Evolutionary conservation across 2,329 filamentous ascomycete genomes (phyloP).

Genomic region (Aspergillus tanneri): DNA sequence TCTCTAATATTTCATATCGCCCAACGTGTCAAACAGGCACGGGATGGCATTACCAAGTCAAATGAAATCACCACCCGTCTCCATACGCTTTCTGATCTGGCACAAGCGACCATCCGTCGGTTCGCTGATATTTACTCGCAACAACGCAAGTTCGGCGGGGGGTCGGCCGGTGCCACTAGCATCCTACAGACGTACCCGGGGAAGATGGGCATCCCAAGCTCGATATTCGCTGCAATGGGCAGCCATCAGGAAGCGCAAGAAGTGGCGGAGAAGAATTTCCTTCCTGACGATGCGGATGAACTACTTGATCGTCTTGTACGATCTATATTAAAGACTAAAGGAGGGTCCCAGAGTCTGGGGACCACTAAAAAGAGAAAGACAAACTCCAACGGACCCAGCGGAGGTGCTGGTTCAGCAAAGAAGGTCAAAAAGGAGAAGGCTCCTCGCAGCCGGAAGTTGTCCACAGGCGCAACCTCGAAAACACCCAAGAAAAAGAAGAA

Average conservation of each 20-base stretch:
- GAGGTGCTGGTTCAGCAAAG: conserved; percentile 26
- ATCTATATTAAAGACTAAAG: conserved; percentile 62
- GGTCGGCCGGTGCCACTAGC: conserved; percentile 36
- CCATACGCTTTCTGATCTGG: conserved; percentile 83
- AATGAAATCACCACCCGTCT: conserved; percentile 53
- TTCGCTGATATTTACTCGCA: conserved; percentile 86
- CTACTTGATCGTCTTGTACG: conserved; percentile 75
- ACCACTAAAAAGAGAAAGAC: conserved; percentile 45
- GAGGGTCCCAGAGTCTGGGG: conserved; percentile 28
- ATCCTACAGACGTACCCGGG: conserved; percentile 78
- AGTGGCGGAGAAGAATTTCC: conserved; percentile 81
- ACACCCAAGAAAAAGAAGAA: conserved; percentile 39
- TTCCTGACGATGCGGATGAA: conserved; percentile 74
- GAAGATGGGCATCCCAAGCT: conserved; percentile 76
- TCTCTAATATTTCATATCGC: conserved; percentile 88
- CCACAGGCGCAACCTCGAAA: conserved; percentile 30
- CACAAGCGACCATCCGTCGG: conserved; percentile 75
- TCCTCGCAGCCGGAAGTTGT: conserved; percentile 35
- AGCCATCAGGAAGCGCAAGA: conserved; percentile 77
- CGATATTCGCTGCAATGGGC: conserved; percentile 72
- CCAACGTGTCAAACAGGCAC: conserved; percentile 86
- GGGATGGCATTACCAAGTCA: conserved; percentile 68
- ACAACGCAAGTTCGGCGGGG: conserved; percentile 50
- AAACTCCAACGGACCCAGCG: conserved; percentile 31
- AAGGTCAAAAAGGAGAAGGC: conserved; percentile 36